A percentile compares a stretch with the other conserved stretches of the same genome.
These are phyloP conservation scores for Ophioceras dolichostomum DNA, from an alignment of 2,329 filamentous ascomycete genomes.

Conservation along the genomic window DNA sequence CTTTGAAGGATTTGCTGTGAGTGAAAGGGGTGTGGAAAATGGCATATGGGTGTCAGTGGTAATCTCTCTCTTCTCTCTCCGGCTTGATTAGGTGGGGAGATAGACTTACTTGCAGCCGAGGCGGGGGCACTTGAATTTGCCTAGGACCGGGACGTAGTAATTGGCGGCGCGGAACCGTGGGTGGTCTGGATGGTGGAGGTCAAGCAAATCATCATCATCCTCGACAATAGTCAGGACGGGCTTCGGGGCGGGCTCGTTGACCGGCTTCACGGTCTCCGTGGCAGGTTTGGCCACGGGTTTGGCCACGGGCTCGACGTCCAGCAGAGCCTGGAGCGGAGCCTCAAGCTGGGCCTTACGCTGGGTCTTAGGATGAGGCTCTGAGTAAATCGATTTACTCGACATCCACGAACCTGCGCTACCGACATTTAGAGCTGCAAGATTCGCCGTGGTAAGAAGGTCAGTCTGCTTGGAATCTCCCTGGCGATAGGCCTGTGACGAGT, in stretches of 20 bases:
- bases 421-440: constrained; percentile 1
- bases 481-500: constrained; percentile 7
- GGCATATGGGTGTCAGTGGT: neutral
- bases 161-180: constrained; percentile 30
- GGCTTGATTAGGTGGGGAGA: neutral
- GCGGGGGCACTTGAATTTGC: constrained; percentile 41
- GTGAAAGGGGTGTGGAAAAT: neutral
- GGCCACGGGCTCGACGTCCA: too few species aligned
- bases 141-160: constrained; percentile 30
- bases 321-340: too few species aligned
- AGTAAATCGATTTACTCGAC: too few species aligned
- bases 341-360: too few species aligned
- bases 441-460: constrained; percentile 9
- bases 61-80: neutral
- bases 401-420: too few species aligned
- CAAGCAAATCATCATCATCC: too few species aligned
- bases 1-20: constrained; percentile 31
- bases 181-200: constrained; percentile 29
- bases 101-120: constrained; percentile 33
- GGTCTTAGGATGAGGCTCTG: too few species aligned
- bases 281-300: too few species aligned
- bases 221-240: too few species aligned
- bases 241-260: constrained; percentile 1
- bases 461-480: constrained; percentile 9
- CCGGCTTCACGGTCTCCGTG: too few species aligned